Base-by-base conservation (phyloP, 1,284 basidiomycete species). In the Sanguinoderma infundibulare region DNA sequence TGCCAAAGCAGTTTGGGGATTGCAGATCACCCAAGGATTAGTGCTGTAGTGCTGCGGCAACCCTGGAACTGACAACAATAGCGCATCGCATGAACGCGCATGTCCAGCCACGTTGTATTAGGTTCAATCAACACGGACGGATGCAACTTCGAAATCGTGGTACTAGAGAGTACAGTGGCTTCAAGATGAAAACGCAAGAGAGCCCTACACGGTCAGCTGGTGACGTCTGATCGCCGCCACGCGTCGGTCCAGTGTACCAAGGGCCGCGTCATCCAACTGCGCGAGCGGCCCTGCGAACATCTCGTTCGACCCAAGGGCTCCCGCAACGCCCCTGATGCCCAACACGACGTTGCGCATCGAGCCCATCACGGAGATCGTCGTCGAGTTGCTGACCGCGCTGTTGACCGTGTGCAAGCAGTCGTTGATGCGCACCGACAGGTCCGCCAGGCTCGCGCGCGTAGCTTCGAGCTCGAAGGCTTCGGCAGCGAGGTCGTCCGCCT, bases 241-340 rank as follows among this genome's bases (percentile, higher is more conserved):
- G 6, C 55, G 42, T 4, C n/a, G 22, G 20, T 57, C 52, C 24
- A 62, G 52, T 5, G 32, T 28, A 12, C 22, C 52, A 15, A 62
- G 39, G 22, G 55, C 52, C 12, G 51, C 17, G 22, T 54, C 52
- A 46, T 62, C 39, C 40, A 62, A 38, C 46, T 51, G 60, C 2
- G 60, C 55, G 7, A 62, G 38, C 2, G 60, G 60, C 12, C 60
- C 60, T 46, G 44, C 51, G 52, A 62, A 62, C 55, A 62, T 62
- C 30, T 28, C 39, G n/a, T 62, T n/a, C 1, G 35, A 34, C 7
- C 53, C 47, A 3, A 62, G 55, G 17, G 44, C 55, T 2, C 28
- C 38, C 2, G 44, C 56, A 3, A 62, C 52, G 2, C 60, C 60
- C 26, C 39, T 44, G 17, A 58, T 54, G 3, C 60, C 55, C 20